Evolutionary conservation across 1,139 yeast genomes (phyloP).

Genomic region (Protomyces pachydermus): DNA sequence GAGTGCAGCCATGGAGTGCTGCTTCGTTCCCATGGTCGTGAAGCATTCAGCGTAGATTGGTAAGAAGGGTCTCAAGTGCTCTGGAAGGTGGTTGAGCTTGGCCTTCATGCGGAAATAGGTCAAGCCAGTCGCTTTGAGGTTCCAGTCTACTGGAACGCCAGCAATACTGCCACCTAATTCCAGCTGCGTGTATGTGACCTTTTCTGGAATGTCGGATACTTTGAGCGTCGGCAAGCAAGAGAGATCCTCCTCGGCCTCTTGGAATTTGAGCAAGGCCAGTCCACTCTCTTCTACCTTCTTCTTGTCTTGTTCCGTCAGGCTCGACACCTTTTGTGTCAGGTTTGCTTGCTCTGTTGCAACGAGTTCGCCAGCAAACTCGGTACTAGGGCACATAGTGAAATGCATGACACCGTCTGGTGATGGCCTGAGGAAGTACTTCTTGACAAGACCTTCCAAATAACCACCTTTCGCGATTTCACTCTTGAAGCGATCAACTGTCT

Average conservation of each 20-base stretch:
- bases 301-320: constrained; percentile 54
- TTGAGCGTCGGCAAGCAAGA: constrained; percentile 74
- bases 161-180: constrained; percentile 31
- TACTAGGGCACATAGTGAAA: constrained; percentile 72
- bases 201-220: constrained; percentile 63
- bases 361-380: constrained; percentile 48
- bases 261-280: constrained; percentile 54
- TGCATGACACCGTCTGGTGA: constrained; percentile 53
- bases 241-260: constrained; percentile 64
- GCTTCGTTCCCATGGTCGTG: constrained; percentile 75
- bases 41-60: constrained; percentile 76
- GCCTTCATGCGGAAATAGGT: constrained; percentile 62
- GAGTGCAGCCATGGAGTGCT: constrained; percentile 66
- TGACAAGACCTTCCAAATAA: constrained; percentile 52
- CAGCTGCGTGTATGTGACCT: constrained; percentile 46
- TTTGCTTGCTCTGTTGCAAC: constrained; percentile 54
- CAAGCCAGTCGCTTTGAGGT: constrained; percentile 60
- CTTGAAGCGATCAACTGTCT: constrained; percentile 55
- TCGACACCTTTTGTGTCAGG: constrained; percentile 45
- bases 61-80: constrained; percentile 58
- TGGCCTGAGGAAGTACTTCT: constrained; percentile 46
- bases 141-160: constrained; percentile 36
- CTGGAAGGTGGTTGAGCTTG: constrained; percentile 52
- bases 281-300: constrained; percentile 59
- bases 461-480: constrained; percentile 57